A percentile compares a stretch with the other conserved stretches of the same genome.
phyloP scores from a whole-genome alignment of 2,329 filamentous ascomycete species.

The Cryphonectria naterciae region DNA sequence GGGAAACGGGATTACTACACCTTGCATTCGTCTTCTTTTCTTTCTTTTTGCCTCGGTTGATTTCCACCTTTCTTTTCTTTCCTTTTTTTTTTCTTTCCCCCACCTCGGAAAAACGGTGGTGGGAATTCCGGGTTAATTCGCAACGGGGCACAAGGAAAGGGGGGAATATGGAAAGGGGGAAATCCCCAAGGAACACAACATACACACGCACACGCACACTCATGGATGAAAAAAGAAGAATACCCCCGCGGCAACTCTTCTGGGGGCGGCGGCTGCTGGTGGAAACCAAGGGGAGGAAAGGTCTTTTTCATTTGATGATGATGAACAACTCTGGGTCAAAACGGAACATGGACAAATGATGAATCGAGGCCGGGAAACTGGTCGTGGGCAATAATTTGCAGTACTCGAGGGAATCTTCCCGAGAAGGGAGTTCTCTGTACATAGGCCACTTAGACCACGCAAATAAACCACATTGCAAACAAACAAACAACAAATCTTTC shows the following conservation, averaged over 20 bases:
- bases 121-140: background rate
- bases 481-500: background rate
- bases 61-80: background rate
- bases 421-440: conserved; percentile 22
- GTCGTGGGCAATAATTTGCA: conserved; percentile 8
- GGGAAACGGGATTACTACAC: background rate
- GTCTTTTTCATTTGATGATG: conserved; percentile 2
- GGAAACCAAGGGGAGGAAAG: background rate
- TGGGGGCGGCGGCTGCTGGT: background rate
- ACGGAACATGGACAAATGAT: background rate
- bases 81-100: background rate
- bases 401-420: background rate
- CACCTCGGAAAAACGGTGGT: background rate
- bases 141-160: background rate
- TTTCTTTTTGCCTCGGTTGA: background rate
- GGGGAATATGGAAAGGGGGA: background rate
- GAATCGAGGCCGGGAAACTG: background rate
- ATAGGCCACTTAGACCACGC: conserved; percentile 26
- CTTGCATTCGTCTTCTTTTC: background rate
- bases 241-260: background rate
- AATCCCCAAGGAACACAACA: background rate
- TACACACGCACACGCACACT: background rate
- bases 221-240: conserved; percentile 3
- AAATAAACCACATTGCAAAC: conserved; percentile 15
- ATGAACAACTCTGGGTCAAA: background rate